Evolutionary conservation across 2,329 filamentous ascomycete species (phyloP).

Genomic region (Aspergillus sp.): DNA sequence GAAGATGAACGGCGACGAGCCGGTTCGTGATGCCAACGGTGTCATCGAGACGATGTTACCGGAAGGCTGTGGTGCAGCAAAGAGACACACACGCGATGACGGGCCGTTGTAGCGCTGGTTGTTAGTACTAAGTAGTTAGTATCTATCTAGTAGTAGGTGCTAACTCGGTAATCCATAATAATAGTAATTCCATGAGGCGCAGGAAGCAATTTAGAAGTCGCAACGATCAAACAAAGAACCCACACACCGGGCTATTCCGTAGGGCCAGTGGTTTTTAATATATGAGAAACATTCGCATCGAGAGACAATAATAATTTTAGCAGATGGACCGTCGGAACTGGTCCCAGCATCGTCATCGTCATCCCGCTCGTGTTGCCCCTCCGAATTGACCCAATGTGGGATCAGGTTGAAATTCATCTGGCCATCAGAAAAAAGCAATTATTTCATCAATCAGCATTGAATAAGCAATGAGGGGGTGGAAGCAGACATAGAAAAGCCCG

Average conservation of each 20-base stretch:
- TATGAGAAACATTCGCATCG: neutral
- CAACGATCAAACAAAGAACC: neutral
- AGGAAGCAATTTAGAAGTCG: neutral
- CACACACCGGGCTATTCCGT: neutral
- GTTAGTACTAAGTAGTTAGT: no score
- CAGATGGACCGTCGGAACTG: neutral
- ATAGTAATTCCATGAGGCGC: neutral
- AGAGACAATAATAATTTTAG: neutral
- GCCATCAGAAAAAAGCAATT: neutral
- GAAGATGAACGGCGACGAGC: no score
- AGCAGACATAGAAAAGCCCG: no score
- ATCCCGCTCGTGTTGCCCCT: neutral
- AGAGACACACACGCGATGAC: neutral
- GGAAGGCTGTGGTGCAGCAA: neutral
- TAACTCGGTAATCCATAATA: neutral
- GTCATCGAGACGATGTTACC: no score
- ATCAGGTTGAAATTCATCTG: neutral
- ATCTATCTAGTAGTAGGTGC: no score
- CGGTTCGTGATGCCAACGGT: no score
- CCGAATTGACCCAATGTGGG: neutral
- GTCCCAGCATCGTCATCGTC: slow-evolving; percentile 1
- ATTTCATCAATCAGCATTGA: no score
- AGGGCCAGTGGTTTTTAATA: neutral
- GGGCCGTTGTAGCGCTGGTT: neutral
- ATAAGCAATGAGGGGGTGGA: no score